phyloP scores from a whole-genome alignment of 2,329 filamentous ascomycete species.

The Thielaviopsis ethacetica region DNA sequence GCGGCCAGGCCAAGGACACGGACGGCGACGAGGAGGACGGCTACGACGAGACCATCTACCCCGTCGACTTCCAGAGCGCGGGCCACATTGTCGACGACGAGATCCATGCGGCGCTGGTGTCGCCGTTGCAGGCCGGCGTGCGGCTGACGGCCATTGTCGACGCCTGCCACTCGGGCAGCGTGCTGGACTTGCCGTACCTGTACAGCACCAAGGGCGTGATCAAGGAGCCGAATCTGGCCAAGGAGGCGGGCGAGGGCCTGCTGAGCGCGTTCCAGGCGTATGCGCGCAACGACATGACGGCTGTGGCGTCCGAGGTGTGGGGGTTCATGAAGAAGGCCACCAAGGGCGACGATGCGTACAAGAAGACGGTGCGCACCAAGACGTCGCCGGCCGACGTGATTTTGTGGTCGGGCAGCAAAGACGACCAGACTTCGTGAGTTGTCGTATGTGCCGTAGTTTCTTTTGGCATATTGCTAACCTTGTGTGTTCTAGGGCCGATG shows the following conservation, averaged over 20 bases:
- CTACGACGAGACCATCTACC: slow-evolving; percentile 65
- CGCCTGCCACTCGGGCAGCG: slow-evolving; percentile 65
- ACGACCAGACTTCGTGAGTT: slow-evolving; percentile 67
- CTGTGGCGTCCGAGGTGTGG: slow-evolving; percentile 67
- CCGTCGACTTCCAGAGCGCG: slow-evolving; percentile 52
- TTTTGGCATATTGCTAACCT: background rate
- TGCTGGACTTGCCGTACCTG: slow-evolving; percentile 61
- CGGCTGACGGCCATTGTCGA: slow-evolving; percentile 72
- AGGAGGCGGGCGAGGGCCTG: slow-evolving; percentile 59
- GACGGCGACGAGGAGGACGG: slow-evolving; percentile 67
- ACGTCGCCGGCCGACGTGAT: slow-evolving; percentile 90
- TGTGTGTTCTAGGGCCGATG: slow-evolving; percentile 64
- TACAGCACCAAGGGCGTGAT: slow-evolving; percentile 67
- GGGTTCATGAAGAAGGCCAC: slow-evolving; percentile 56
- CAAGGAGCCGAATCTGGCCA: slow-evolving; percentile 68
- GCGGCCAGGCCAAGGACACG: slow-evolving; percentile 55
- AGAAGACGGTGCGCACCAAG: slow-evolving; percentile 69
- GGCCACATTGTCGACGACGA: slow-evolving; percentile 66
- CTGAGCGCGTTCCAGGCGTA: slow-evolving; percentile 62
- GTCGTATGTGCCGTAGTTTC: background rate
- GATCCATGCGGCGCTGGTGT: slow-evolving; percentile 64
- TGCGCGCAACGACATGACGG: slow-evolving; percentile 64
- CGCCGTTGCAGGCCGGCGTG: slow-evolving; percentile 63
- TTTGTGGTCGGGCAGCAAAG: slow-evolving; percentile 96
- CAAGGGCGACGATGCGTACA: slow-evolving; percentile 60